Percentiles rank a stretch among this genome's conserved stretches.
Conservation (phyloP, 129 eudicot genomes). For the Calendula officinalis region DNA sequence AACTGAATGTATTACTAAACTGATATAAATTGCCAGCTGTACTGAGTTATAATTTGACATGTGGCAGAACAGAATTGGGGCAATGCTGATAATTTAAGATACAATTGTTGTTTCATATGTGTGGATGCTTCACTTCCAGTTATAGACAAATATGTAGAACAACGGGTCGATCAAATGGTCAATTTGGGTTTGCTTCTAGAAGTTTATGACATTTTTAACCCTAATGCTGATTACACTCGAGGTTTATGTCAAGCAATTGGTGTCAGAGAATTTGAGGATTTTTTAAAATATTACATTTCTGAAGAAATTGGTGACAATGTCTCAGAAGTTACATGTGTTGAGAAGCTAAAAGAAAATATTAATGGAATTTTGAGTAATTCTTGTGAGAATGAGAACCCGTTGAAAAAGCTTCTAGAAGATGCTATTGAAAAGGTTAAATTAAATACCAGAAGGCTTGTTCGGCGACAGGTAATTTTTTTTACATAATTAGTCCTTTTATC, state of each 20-base stretch:
- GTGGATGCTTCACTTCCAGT: conserved; percentile 83
- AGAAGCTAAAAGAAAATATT: conserved; percentile 39
- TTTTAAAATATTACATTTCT: conserved; percentile 43
- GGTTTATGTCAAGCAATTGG: conserved; percentile 94
- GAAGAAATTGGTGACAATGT: conserved; percentile 29
- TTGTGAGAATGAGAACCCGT: conserved; percentile 34
- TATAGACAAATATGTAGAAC: conserved; percentile 75
- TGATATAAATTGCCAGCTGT: background rate
- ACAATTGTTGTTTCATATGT: conserved; percentile 81
- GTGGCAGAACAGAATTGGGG: conserved; percentile 99
- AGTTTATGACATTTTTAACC: conserved; percentile 62
- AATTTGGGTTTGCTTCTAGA: conserved; percentile 72
- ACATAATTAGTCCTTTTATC: background rate
- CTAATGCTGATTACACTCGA: conserved; percentile 80
- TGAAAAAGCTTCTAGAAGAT: conserved; percentile 45
- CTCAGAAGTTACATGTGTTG: conserved; percentile 18
- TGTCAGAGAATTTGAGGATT: conserved; percentile 84
- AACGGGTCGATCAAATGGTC: conserved; percentile 80
- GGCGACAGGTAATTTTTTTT: conserved; percentile 68
- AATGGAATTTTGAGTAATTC: conserved; percentile 36
- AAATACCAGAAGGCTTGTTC: conserved; percentile 90
- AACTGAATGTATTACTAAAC: background rate
- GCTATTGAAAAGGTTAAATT: conserved; percentile 66
- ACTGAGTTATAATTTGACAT: conserved; percentile 27
- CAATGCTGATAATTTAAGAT: conserved; percentile 66